These are phyloP conservation scores for Inga leiocalycina DNA, from an alignment of 306 rosid species.

Conservation along the genomic window DNA sequence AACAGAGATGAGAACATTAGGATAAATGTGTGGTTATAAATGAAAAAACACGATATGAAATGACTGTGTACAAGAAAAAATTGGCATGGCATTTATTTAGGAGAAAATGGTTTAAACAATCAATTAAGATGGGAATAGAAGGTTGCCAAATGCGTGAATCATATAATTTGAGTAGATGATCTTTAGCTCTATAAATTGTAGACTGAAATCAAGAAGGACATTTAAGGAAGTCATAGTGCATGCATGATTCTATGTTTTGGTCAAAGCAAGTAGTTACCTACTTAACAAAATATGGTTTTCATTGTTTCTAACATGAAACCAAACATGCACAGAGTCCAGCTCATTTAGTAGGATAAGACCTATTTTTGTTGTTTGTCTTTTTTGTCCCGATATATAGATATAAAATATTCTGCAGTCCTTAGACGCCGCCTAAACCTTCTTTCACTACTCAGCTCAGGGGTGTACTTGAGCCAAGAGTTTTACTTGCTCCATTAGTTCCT, in stretches of 20 bases:
- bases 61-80: neutral
- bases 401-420: constrained; percentile 20
- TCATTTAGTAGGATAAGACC: neutral
- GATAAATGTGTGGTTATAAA: neutral
- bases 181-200: neutral
- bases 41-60: neutral
- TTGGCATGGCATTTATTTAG: neutral
- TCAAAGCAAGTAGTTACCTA: neutral
- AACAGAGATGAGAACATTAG: neutral
- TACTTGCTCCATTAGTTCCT: constrained; percentile 19
- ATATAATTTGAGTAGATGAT: too few species aligned
- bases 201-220: neutral
- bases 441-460: neutral
- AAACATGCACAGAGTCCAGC: neutral
- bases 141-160: neutral
- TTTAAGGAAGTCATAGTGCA: neutral
- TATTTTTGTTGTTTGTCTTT: neutral
- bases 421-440: constrained; percentile 18
- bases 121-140: neutral
- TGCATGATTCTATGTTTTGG: neutral
- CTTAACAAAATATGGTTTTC: neutral
- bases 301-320: neutral
- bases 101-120: neutral
- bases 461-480: neutral
- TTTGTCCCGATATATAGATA: neutral